A percentile compares a stretch with the other conserved stretches of the same genome.
These are phyloP conservation scores for Nannochloropsis granulata DNA, from an alignment of 108 stramenopile genomes.

Conservation along the genomic window DNA sequence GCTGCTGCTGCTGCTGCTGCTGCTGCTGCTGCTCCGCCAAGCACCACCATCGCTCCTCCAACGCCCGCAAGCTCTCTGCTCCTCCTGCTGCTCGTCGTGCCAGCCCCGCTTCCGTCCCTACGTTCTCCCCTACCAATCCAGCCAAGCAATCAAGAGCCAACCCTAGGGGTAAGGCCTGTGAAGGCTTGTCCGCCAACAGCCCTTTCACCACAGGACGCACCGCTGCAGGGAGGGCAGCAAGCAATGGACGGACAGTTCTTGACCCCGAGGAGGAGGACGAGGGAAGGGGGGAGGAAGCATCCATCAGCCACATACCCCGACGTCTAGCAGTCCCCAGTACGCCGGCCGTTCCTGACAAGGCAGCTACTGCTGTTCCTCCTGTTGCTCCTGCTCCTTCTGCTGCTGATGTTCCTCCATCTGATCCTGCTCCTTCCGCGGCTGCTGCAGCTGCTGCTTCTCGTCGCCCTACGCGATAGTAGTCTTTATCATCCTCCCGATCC, in stretches of 20 bases:
- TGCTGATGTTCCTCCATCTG: not conserved
- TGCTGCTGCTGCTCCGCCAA: not conserved
- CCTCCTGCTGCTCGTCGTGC: not conserved
- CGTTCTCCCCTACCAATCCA: not conserved
- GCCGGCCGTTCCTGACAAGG: not conserved
- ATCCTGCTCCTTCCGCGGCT: not conserved
- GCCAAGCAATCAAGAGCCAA: not conserved
- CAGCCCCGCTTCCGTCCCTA: not conserved
- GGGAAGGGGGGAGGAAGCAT: not conserved
- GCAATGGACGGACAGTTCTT: not conserved
- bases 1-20: too few species aligned
- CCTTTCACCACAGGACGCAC: not conserved
- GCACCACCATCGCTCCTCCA: not conserved
- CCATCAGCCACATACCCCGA: not conserved
- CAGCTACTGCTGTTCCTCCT: not conserved
- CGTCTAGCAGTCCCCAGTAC: not conserved
- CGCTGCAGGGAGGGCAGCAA: not conserved
- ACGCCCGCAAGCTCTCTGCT: not conserved
- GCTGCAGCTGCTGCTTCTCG: not conserved
- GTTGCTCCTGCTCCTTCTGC: not conserved
- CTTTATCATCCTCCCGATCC: not conserved
- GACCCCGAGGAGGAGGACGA: not conserved
- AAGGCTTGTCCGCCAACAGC: not conserved
- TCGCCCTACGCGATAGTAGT: not conserved
- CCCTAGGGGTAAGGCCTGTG: not conserved